These are phyloP conservation scores for Bipolaris oryzae DNA, from an alignment of 2,329 filamentous ascomycete genomes.

Conservation along the genomic window DNA sequence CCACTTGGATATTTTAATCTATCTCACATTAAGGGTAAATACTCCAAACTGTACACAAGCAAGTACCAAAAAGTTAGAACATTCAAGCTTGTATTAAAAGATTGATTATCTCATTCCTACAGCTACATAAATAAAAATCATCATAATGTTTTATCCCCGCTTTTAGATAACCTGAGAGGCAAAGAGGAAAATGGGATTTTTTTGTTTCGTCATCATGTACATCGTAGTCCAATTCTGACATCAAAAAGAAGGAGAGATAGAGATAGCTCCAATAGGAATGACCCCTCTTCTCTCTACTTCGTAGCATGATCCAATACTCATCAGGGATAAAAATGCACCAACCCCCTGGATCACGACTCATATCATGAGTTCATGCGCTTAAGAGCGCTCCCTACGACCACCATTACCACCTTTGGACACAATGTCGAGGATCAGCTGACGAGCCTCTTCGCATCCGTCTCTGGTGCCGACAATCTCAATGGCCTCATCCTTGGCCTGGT, in stretches of 20 bases:
- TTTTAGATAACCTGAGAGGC: background rate
- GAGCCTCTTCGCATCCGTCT: conserved; percentile 84
- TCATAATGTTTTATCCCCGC: background rate
- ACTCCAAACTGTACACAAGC: background rate
- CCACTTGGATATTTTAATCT: background rate
- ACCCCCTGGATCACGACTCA: background rate
- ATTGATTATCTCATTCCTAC: background rate
- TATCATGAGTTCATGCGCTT: background rate
- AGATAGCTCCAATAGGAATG: background rate
- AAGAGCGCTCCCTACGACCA: conserved; percentile 27
- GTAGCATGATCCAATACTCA: background rate
- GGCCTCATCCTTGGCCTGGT: conserved; percentile 75
- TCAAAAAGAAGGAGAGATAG: background rate
- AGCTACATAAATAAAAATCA: background rate
- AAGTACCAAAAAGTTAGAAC: background rate
- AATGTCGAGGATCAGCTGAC: conserved; percentile 84
- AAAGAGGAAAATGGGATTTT: background rate
- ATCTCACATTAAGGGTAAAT: background rate
- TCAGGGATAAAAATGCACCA: background rate
- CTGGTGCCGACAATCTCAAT: conserved; percentile 85
- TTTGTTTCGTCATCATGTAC: background rate
- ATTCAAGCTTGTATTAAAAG: background rate
- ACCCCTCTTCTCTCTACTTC: background rate
- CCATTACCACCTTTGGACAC: conserved; percentile 56
- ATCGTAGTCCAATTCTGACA: background rate